Conservation (phyloP, 805 yeast species). For the Starmerella sirachaensis region DNA sequence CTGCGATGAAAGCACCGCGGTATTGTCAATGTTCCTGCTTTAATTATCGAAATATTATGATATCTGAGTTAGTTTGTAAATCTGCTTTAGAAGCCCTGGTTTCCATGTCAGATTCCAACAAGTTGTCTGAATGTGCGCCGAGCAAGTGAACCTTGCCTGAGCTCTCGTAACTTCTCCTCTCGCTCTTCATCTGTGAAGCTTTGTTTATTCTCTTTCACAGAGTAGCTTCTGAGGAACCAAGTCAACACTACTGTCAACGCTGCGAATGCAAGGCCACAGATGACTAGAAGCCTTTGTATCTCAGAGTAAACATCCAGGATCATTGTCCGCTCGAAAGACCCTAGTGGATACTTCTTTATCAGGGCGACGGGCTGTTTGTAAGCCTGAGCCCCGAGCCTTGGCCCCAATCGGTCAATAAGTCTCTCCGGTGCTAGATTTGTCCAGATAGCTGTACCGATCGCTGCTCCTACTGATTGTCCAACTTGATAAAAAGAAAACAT, state of each 20-base stretch:
- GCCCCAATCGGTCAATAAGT: conserved; percentile 30
- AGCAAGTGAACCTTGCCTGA: too few relatives aligned
- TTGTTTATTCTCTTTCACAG: conserved; percentile 5
- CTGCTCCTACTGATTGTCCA: conserved; percentile 52
- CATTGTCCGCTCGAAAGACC: conserved; percentile 45
- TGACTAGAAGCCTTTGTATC: conserved; percentile 46
- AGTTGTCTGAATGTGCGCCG: too few relatives aligned
- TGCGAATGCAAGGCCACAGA: conserved; percentile 42
- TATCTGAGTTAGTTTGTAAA: too few relatives aligned
- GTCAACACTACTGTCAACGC: conserved; percentile 15
- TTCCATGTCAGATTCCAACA: too few relatives aligned
- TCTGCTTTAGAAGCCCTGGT: too few relatives aligned
- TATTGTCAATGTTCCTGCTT: too few relatives aligned
- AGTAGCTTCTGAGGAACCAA: conserved; percentile 10
- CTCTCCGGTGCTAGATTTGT: conserved; percentile 42
- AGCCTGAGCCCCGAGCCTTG: conserved; percentile 34
- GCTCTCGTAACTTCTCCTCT: too few relatives aligned
- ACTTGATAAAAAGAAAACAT: conserved; percentile 47
- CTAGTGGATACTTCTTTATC: conserved; percentile 42
- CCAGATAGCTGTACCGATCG: conserved; percentile 64
- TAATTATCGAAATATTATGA: too few relatives aligned
- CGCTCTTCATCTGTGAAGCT: conserved; percentile 15
- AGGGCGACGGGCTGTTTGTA: conserved; percentile 47
- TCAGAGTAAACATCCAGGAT: conserved; percentile 47
- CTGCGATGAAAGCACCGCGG: too few relatives aligned